Evolutionary conservation across 1,284 basidiomycete genomes (phyloP), one percentile per base, ranked within the genome.

Genomic region (Ganoderma resinaceum): DNA sequence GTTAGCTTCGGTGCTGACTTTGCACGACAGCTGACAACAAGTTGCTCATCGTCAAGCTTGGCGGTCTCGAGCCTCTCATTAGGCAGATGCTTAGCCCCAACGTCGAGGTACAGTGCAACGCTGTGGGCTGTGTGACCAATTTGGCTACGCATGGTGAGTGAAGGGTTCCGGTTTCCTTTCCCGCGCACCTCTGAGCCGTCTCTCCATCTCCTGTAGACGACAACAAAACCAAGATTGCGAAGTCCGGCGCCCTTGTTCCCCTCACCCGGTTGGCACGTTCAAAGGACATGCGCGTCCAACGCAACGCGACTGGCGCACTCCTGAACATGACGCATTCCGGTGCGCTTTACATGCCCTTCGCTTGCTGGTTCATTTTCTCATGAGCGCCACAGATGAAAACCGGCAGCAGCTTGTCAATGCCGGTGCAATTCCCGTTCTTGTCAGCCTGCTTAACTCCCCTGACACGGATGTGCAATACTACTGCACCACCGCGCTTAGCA

Each of bases 401-500:
- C 86, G 98, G 65, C 97, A 99, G 79, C 97, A 99, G 78, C 92
- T 99, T 59, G 98, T 99, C 76, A 98, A 97, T 75, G 98, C 98
- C 33, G 98, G 98, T 16, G 98, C 98, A 26, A 99, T 99, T 70
- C 98, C 98, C 16, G 98, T 99, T 43, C 90, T 99, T 33, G 98
- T 99, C 73, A 93, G 93, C 77, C 85, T 99, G 46, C 86, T 99
- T 67, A 97, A 97, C 78, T 97, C 95, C n/a, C 90, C 95, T 55
- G 97, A 99, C 80, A 99, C 97, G 26, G 97, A 99, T 80, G 98
- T 99, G 2, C 98, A 99, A 81, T 99, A 99, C 80, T 99, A 99
- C 80, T 99, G 98, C 83, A 99, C 98, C 7, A 99, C 98, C 31
- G 98, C 98, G 0, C 83, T 99, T 71, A 97, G 95, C 80, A 99